Conservation (phyloP, 2,329 filamentous ascomycete species). For the Trichoderma sp. region DNA sequence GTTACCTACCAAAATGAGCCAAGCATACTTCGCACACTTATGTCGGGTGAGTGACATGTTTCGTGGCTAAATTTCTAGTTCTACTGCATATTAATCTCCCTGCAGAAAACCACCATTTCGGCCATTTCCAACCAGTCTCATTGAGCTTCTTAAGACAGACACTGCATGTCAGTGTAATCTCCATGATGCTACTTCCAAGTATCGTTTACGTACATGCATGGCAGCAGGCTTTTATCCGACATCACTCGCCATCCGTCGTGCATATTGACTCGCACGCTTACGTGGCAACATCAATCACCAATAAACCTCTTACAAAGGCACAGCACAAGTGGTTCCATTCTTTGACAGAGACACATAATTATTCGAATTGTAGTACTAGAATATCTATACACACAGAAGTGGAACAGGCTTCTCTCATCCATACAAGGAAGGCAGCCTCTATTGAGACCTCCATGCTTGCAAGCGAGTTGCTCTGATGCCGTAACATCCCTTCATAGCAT, state of each 20-base stretch:
- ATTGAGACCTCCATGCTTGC: not conserved
- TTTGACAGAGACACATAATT: slow-evolving; percentile 22
- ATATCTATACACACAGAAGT: slow-evolving; percentile 22
- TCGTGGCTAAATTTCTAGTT: not conserved
- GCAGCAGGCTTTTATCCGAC: not conserved
- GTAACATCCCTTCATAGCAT: slow-evolving; percentile 15
- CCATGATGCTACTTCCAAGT: not conserved
- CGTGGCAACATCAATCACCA: not conserved
- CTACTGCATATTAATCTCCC: not conserved
- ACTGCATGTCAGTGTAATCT: not conserved
- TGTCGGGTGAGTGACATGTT: not conserved
- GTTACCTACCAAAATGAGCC: not conserved
- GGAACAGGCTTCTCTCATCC: slow-evolving; percentile 11
- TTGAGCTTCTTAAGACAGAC: not conserved
- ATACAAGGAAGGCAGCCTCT: not conserved
- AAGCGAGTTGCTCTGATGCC: not conserved
- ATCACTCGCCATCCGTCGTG: not conserved
- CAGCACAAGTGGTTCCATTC: not conserved
- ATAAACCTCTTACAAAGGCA: not conserved
- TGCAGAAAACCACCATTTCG: not conserved
- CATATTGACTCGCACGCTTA: not conserved
- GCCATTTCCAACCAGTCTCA: not conserved
- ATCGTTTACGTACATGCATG: not conserved
- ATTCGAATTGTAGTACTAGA: slow-evolving; percentile 24
- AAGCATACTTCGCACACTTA: not conserved